These are phyloP conservation scores for Endogone sp. DNA, from an alignment of 192 early-diverging fungal species.

Conservation along the genomic window DNA sequence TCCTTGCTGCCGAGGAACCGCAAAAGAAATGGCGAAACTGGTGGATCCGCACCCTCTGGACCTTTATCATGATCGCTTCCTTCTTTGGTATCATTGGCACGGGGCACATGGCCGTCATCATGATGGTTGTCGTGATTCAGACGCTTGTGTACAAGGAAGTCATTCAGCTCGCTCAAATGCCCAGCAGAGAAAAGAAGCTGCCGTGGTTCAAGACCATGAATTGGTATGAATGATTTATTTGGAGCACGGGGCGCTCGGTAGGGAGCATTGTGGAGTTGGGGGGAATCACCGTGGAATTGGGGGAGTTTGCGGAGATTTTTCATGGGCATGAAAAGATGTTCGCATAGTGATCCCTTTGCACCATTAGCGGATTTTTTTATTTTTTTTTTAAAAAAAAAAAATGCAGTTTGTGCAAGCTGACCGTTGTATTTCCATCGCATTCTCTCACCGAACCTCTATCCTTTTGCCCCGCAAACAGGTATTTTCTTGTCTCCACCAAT, in stretches of 20 bases:
- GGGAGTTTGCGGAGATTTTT: too few species aligned
- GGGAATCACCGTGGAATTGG: constrained; percentile 1
- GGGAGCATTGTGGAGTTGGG: not conserved
- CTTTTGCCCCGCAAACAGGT: constrained; percentile 50
- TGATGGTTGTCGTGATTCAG: constrained; percentile 82
- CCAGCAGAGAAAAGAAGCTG: constrained; percentile 77
- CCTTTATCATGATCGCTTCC: constrained; percentile 84
- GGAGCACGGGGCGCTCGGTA: not conserved
- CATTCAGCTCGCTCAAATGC: constrained; percentile 82
- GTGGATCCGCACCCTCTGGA: constrained; percentile 80
- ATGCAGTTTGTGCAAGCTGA: too few species aligned
- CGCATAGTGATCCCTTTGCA: too few species aligned
- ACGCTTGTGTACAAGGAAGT: constrained; percentile 89
- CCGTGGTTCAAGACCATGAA: constrained; percentile 92
- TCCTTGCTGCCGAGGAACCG: constrained; percentile 43
- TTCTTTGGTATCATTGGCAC: constrained; percentile 72
- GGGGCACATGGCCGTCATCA: constrained; percentile 83
- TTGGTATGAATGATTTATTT: constrained; percentile 48
- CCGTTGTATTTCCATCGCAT: too few species aligned
- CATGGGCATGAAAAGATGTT: too few species aligned
- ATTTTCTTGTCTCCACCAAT: constrained; percentile 85
- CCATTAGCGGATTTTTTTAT: too few species aligned
- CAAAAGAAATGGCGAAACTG: constrained; percentile 73
- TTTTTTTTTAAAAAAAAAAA: too few species aligned
- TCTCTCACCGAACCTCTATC: too few species aligned